phyloP scores from a whole-genome alignment of 352 stramenopile species.

The Globisporangium abappressorium region DNA sequence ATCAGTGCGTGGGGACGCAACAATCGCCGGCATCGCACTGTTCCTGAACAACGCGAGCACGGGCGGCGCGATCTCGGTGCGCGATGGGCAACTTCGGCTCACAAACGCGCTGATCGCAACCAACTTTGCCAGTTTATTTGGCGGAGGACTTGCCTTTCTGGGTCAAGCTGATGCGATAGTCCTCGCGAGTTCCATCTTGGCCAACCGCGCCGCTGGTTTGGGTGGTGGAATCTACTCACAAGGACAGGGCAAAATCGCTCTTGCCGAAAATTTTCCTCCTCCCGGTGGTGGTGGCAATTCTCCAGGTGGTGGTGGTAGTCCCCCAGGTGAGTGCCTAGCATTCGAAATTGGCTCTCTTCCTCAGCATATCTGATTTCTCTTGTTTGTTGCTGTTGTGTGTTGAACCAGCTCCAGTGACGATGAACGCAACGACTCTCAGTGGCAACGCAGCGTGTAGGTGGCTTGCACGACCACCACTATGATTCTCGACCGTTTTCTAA shows the following conservation, averaged over 20 bases:
- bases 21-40: neutral
- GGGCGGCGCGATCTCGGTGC: conserved; percentile 3
- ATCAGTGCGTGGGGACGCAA: neutral
- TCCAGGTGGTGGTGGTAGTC: neutral
- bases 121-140: conserved; percentile 5
- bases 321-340: neutral
- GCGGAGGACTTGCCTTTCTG: conserved; percentile 10
- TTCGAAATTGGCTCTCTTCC: neutral
- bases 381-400: neutral
- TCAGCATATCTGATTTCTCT: neutral
- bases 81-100: neutral
- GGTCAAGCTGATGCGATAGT: neutral
- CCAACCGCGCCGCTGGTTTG: neutral
- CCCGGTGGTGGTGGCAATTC: neutral
- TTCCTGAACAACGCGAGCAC: conserved; percentile 3
- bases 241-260: conserved; percentile 4
- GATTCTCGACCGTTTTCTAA: neutral
- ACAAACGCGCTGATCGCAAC: neutral
- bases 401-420: neutral
- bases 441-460: conserved; percentile 30
- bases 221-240: conserved; percentile 10
- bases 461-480: neutral
- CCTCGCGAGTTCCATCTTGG: neutral
- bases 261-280: neutral
- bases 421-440: neutral